A percentile compares a stretch with the other conserved stretches of the same genome.
These are phyloP conservation scores for Kwoniella botswanensis DNA, from an alignment of 768 basidiomycete species.

Conservation along the genomic window DNA sequence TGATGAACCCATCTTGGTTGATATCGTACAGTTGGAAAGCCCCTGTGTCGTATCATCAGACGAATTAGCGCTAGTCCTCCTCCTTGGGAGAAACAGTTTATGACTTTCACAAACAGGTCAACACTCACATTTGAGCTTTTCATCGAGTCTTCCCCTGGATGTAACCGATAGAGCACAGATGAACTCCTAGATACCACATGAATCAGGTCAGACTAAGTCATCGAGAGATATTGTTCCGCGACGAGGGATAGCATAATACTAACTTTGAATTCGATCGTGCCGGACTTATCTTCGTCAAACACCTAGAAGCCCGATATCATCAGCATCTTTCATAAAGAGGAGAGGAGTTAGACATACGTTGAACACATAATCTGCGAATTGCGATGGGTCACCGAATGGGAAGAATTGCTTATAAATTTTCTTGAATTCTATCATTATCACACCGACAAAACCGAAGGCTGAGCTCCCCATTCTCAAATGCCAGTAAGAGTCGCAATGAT, in stretches of 20 bases:
- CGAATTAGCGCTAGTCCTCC: no score
- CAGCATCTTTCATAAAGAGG: not conserved
- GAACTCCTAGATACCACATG: conserved; percentile 62
- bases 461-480: no score
- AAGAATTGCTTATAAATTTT: conserved; percentile 99
- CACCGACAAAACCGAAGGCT: no score
- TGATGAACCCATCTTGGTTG: conserved; percentile 96
- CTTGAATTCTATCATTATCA: conserved; percentile 72
- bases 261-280: conserved; percentile 97
- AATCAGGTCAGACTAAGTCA: no score
- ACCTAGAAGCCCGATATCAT: conserved; percentile 33
- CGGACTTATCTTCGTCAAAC: conserved; percentile 59
- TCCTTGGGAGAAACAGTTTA: no score
- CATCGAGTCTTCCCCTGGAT: conserved; percentile 87
- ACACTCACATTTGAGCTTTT: conserved; percentile 92
- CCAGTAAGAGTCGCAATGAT: not conserved
- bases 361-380: conserved; percentile 98
- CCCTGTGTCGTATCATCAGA: no score
- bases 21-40: conserved; percentile 99
- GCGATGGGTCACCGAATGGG: conserved; percentile 95
- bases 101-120: no score
- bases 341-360: conserved; percentile 65
- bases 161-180: conserved; percentile 97
- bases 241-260: conserved; percentile 3
- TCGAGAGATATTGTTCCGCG: not conserved